A percentile compares a stretch with the other conserved stretches of the same genome.
These are phyloP conservation scores for Botrytis squamosa DNA, from an alignment of 2,329 filamentous ascomycete species.

Conservation along the genomic window DNA sequence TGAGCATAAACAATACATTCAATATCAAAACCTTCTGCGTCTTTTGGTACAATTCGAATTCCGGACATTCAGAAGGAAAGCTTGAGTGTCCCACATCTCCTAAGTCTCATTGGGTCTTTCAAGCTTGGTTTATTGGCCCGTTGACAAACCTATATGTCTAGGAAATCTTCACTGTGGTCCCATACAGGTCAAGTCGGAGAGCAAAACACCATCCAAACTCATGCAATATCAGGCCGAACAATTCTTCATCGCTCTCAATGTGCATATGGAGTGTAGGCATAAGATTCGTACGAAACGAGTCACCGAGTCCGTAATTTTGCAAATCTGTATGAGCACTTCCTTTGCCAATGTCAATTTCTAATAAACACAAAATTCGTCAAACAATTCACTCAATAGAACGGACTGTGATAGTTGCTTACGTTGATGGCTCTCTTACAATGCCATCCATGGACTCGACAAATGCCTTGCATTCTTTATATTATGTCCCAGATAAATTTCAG, in stretches of 20 bases:
- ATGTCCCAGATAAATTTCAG: background rate
- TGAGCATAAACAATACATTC: background rate
- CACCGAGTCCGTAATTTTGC: too few relatives aligned
- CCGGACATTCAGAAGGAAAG: background rate
- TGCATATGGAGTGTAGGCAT: background rate
- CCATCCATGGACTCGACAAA: background rate
- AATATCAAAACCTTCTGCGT: background rate
- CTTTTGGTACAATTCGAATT: background rate
- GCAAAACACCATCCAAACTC: background rate
- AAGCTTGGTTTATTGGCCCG: background rate
- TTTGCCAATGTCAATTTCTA: background rate
- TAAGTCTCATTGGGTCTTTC: background rate
- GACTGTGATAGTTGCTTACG: too few relatives aligned
- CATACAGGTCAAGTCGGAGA: background rate
- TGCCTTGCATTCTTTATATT: background rate
- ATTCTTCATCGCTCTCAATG: background rate
- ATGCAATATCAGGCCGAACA: background rate
- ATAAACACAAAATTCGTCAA: background rate
- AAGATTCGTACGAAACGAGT: too few relatives aligned
- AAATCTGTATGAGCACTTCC: background rate
- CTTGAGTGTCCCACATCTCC: background rate
- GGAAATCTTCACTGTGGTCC: rapidly evolving
- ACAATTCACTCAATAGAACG: background rate
- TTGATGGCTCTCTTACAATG: background rate
- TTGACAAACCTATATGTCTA: background rate